Evolutionary conservation across 495 filamentous ascomycete genomes (phyloP).

Genomic region (Neurospora discreta): DNA sequence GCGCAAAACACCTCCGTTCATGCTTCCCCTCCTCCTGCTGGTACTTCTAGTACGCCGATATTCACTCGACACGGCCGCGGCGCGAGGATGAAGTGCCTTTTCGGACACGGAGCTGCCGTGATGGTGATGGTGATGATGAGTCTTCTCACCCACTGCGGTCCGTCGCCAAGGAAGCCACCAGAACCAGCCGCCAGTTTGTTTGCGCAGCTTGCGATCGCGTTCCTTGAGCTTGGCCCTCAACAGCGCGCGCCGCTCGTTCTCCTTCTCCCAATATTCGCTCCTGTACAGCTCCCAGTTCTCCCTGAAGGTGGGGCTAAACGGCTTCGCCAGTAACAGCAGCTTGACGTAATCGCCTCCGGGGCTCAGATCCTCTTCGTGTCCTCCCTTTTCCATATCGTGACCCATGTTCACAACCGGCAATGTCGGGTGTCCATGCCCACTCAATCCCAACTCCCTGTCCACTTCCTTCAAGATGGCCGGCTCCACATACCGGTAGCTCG

Average conservation of each 20-base stretch:
- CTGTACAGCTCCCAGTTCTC: slow-evolving; percentile 95
- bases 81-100: slow-evolving; percentile 24
- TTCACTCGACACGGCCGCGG: slow-evolving; percentile 29
- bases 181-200: slow-evolving; percentile 63
- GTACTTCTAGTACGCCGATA: slow-evolving; percentile 35
- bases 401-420: slow-evolving; percentile 22
- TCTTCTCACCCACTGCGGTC: slow-evolving; percentile 12
- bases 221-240: slow-evolving; percentile 57
- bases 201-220: slow-evolving; percentile 52
- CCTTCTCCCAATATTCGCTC: slow-evolving; percentile 89
- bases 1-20: slow-evolving; percentile 27
- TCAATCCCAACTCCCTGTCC: slow-evolving; percentile 35
- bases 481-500: slow-evolving; percentile 59
- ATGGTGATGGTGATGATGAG: slow-evolving; percentile 14
- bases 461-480: slow-evolving; percentile 38
- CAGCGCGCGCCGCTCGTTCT: slow-evolving; percentile 77
- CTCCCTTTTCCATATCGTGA: slow-evolving; percentile 38
- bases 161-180: slow-evolving; percentile 64
- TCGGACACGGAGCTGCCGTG: slow-evolving; percentile 13
- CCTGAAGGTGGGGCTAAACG: slow-evolving; percentile 88
- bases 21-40: slow-evolving; percentile 37
- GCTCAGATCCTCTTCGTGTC: slow-evolving; percentile 75
- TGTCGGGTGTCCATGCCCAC: slow-evolving; percentile 27
- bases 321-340: slow-evolving; percentile 82
- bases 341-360: slow-evolving; percentile 86